A percentile compares a stretch with the other conserved stretches of the same genome.
phyloP scores from a whole-genome alignment of 805 yeast genomes.

The Hanseniaspora clermontiae region DNA sequence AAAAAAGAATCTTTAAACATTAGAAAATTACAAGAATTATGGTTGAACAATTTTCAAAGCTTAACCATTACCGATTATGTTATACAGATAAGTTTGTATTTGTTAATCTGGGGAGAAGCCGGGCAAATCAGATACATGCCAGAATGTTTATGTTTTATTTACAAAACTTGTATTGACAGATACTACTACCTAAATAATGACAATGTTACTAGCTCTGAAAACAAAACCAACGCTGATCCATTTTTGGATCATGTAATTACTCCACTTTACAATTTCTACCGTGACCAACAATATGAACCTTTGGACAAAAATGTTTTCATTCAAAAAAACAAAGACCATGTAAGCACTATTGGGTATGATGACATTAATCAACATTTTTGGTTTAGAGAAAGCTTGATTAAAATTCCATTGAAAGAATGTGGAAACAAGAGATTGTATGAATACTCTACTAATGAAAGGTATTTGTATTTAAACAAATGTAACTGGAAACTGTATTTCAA shows the following conservation, averaged over 20 bases:
- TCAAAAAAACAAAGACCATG: constrained; percentile 76
- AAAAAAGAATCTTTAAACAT: constrained; percentile 54
- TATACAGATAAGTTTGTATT: constrained; percentile 62
- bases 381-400: constrained; percentile 97
- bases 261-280: constrained; percentile 69
- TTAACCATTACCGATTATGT: constrained; percentile 49
- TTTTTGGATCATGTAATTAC: constrained; percentile 84
- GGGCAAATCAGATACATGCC: constrained; percentile 87
- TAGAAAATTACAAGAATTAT: background rate
- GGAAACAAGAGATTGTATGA: constrained; percentile 68
- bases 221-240: constrained; percentile 71
- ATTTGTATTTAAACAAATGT: constrained; percentile 76
- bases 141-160: constrained; percentile 84
- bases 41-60: background rate
- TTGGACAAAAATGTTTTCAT: constrained; percentile 70
- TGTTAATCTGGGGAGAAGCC: constrained; percentile 80
- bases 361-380: constrained; percentile 97
- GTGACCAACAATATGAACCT: constrained; percentile 71
- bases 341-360: constrained; percentile 78
- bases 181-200: constrained; percentile 79
- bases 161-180: constrained; percentile 88
- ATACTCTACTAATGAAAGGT: constrained; percentile 80
- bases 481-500: constrained; percentile 84
- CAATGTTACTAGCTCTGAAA: constrained; percentile 68
- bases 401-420: constrained; percentile 84